These are phyloP conservation scores for Colletotrichum agaves DNA, from an alignment of 2,329 filamentous ascomycete genomes.

Conservation along the genomic window DNA sequence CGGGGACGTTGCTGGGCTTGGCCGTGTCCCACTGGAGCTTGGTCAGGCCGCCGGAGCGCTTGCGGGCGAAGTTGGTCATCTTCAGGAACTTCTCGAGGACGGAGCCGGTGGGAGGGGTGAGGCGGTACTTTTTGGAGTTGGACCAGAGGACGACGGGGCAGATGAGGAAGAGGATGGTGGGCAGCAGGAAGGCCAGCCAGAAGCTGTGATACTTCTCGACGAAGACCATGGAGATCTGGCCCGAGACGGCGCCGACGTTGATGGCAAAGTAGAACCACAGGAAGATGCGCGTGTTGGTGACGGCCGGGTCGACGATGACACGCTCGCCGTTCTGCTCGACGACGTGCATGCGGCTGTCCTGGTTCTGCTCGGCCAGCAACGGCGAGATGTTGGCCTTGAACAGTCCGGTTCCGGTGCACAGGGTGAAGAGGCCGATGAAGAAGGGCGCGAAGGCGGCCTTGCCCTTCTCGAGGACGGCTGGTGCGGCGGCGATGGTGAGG, in stretches of 20 bases:
- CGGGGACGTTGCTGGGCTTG: constrained; percentile 72
- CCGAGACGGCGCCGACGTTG: constrained; percentile 72
- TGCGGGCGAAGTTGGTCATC: constrained; percentile 69
- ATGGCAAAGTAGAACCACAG: constrained; percentile 69
- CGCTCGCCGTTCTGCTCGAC: constrained; percentile 69
- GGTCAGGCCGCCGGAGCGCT: constrained; percentile 71
- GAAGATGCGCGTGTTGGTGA: constrained; percentile 76
- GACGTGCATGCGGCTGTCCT: constrained; percentile 66
- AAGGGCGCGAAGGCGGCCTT: constrained; percentile 72
- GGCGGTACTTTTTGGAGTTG: constrained; percentile 70
- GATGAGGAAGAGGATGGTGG: constrained; percentile 71
- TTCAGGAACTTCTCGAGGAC: constrained; percentile 74
- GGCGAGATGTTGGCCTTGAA: constrained; percentile 86
- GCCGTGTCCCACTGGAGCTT: constrained; percentile 74
- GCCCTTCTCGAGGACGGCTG: constrained; percentile 67
- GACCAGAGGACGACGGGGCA: constrained; percentile 71
- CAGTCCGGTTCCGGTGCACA: constrained; percentile 76
- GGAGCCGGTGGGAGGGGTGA: constrained; percentile 75
- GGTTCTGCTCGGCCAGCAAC: constrained; percentile 77
- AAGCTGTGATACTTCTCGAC: constrained; percentile 81
- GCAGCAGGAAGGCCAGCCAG: constrained; percentile 77
- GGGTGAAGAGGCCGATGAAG: constrained; percentile 69
- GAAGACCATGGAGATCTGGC: constrained; percentile 75
- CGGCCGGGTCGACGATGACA: constrained; percentile 76
- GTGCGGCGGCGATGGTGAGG: constrained; percentile 72